A percentile compares a stretch with the other conserved stretches of the same genome.
phyloP scores from a whole-genome alignment of 2,329 filamentous ascomycete species.

The Aschersonia sp. region DNA sequence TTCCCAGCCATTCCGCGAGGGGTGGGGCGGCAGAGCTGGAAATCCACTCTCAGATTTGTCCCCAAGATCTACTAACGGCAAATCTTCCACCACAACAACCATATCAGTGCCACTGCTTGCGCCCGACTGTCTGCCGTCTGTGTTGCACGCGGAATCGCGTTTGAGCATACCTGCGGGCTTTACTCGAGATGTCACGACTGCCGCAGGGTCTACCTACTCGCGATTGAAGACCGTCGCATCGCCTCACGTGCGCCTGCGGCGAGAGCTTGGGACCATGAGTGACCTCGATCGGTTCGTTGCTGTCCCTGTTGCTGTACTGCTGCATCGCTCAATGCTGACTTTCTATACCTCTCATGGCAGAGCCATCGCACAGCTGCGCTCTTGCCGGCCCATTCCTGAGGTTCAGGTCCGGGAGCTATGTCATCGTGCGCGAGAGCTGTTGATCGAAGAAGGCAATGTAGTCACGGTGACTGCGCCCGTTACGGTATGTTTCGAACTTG shows the following conservation, averaged over 20 bases:
- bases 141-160: no score
- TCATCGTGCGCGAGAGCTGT: slow-evolving; percentile 87
- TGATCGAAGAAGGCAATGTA: slow-evolving; percentile 96
- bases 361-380: slow-evolving; percentile 87
- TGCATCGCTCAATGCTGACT: background rate
- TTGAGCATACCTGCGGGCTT: no score
- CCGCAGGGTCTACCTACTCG: slow-evolving; percentile 2
- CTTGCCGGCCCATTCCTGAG: slow-evolving; percentile 92
- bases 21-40: no score
- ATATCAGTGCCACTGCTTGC: no score
- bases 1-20: no score
- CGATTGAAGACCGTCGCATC: slow-evolving; percentile 8
- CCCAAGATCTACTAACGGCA: no score
- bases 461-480: slow-evolving; percentile 90
- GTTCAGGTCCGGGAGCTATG: slow-evolving; percentile 90
- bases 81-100: no score
- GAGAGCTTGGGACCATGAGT: slow-evolving; percentile 49
- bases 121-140: no score
- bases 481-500: slow-evolving; percentile 45
- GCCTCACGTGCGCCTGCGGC: slow-evolving; percentile 1
- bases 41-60: no score
- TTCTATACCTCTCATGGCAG: slow-evolving; percentile 26
- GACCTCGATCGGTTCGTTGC: slow-evolving; percentile 71
- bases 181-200: background rate
- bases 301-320: no score